Evolutionary conservation across 148 eudicot genomes (phyloP).

Genomic region (Chenopodium album): DNA sequence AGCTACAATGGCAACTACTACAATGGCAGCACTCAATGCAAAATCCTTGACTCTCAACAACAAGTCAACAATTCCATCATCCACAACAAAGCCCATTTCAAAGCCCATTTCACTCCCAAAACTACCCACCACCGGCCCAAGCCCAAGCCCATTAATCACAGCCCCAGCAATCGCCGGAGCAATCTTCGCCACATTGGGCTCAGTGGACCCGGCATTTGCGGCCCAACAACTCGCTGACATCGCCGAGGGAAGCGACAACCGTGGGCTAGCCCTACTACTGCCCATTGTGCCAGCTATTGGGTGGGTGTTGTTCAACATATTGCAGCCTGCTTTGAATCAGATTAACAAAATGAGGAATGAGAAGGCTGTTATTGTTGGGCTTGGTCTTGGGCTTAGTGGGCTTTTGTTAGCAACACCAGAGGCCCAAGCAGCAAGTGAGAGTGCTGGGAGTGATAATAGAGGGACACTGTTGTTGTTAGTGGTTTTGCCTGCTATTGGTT

Average conservation of each 20-base stretch:
- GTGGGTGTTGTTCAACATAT: constrained; percentile 85
- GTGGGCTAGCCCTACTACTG: constrained; percentile 73
- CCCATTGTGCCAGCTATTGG: constrained; percentile 80
- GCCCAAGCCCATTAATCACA: constrained; percentile 22
- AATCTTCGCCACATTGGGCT: constrained; percentile 57
- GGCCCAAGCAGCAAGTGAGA: constrained; percentile 39
- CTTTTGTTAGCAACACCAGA: constrained; percentile 37
- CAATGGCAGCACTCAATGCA: constrained; percentile 71
- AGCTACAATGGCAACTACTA: constrained; percentile 59
- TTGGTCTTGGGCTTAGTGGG: constrained; percentile 67
- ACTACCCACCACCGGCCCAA: neutral
- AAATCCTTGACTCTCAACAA: constrained; percentile 45
- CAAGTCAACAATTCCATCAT: constrained; percentile 19
- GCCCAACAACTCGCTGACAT: constrained; percentile 81
- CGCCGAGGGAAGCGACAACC: constrained; percentile 58
- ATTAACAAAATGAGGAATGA: constrained; percentile 63
- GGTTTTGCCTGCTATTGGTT: constrained; percentile 72
- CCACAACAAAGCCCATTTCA: constrained; percentile 34
- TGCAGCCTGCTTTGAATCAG: constrained; percentile 86
- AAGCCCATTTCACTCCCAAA: constrained; percentile 49
- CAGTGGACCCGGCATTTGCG: constrained; percentile 74
- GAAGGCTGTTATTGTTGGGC: constrained; percentile 57
- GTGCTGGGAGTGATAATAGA: constrained; percentile 65
- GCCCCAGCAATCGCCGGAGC: constrained; percentile 69
- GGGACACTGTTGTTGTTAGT: constrained; percentile 76